phyloP scores from a whole-genome alignment of 129 eudicot species.

The Centella asiatica region DNA sequence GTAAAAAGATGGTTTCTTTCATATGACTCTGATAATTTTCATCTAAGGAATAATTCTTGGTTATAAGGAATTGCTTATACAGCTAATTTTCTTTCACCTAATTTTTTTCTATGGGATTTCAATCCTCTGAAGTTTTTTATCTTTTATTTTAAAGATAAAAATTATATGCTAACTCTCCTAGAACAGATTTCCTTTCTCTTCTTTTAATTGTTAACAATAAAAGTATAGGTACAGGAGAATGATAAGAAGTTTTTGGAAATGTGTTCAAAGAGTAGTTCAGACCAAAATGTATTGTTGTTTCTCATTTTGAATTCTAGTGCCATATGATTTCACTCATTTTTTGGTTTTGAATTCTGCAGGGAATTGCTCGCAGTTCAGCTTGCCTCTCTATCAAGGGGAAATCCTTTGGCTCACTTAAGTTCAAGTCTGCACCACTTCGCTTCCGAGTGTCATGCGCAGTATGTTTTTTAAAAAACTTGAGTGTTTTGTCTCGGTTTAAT shows the following conservation, averaged over 20 bases:
- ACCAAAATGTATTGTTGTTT: neutral
- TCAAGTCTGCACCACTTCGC: constrained; percentile 21
- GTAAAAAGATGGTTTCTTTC: too few relatives aligned
- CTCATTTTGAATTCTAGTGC: neutral
- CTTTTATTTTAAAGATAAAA: too few relatives aligned
- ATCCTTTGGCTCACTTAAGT: constrained; percentile 18
- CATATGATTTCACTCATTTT: neutral
- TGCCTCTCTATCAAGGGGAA: constrained; percentile 20
- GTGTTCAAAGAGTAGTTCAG: neutral
- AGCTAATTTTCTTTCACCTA: too few relatives aligned
- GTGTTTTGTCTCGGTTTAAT: neutral
- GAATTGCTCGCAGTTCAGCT: constrained; percentile 5
- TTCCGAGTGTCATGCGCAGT: constrained; percentile 31
- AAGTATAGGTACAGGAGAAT: neutral
- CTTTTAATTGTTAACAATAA: neutral
- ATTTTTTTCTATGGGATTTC: too few relatives aligned
- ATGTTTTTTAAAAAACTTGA: neutral
- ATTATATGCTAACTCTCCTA: too few relatives aligned
- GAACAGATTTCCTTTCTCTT: too few relatives aligned
- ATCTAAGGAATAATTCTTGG: neutral
- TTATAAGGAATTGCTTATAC: neutral
- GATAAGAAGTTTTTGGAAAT: neutral
- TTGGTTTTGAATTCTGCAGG: constrained; percentile 13
- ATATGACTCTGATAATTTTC: neutral
- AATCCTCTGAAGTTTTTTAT: too few relatives aligned